Percentiles rank a stretch among this genome's conserved stretches.
Evolutionary conservation across 2,329 filamentous ascomycete genomes (phyloP).

Genomic region (Falciphora oryzae): DNA sequence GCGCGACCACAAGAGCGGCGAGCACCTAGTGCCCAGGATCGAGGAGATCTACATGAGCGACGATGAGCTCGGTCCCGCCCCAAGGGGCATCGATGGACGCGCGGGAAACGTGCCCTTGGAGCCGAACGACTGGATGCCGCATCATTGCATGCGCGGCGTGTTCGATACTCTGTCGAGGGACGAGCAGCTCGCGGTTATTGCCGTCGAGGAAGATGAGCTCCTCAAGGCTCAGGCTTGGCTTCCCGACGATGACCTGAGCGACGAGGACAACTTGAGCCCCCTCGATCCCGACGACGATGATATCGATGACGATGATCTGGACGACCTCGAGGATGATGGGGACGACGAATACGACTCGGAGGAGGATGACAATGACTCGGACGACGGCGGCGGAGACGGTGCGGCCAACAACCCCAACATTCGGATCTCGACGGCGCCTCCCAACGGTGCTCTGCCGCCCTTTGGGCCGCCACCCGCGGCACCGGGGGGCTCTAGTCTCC

Average conservation of each 20-base stretch:
- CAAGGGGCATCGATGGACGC: conserved; percentile 15
- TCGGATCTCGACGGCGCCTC: not conserved
- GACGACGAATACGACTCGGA: conserved; percentile 1
- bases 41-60: conserved; percentile 48
- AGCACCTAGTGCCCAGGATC: conserved; percentile 43
- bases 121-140: conserved; percentile 34
- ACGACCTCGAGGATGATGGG: conserved; percentile 1
- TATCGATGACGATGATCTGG: not conserved
- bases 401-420: not conserved
- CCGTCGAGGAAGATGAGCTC: conserved; percentile 23
- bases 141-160: conserved; percentile 39
- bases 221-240: conserved; percentile 15
- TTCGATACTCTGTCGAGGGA: conserved; percentile 32
- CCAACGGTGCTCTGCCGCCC: not conserved
- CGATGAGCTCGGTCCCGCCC: conserved; percentile 32
- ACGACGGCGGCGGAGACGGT: not conserved
- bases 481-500: not conserved
- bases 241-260: conserved; percentile 7
- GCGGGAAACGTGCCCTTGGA: conserved; percentile 29
- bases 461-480: too few relatives aligned
- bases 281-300: not conserved
- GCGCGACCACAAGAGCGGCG: conserved; percentile 45
- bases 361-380: not conserved
- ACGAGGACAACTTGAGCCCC: not conserved
- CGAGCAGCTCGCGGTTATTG: conserved; percentile 32